Evolutionary conservation across 2,329 filamentous ascomycete species (phyloP), one percentile per base, ranked within the genome.

Genomic region (Stachybotrys echinatus): DNA sequence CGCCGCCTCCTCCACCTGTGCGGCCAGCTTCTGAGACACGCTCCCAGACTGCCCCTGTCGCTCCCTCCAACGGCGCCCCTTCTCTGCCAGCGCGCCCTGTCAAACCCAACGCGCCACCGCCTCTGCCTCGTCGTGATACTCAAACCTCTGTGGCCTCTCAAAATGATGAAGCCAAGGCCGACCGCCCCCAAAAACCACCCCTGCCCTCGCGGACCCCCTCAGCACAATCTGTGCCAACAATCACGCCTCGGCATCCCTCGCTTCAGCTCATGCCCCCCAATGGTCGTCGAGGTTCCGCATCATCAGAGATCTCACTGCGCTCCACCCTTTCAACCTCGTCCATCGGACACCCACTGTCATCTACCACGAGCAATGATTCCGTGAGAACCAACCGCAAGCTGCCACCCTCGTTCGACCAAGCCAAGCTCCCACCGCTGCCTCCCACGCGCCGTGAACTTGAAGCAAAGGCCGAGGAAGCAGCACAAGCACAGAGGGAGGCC

Each of bases 401-500:
- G 20, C 80, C 83, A 3, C 81, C 82, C 2, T 63, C 75, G 1
- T 72, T 80, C 45, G 80, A 81, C 48, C 71, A 77, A 31, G 70
- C 79, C n/a, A 78, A 74, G 46, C 68, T 85, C 12, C 82, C 81
- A 1, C 73, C 76, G 12, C 63, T 85, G 34, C 82, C 81, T 0
- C 81, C 80, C 0, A 73, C 76, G 2, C 73, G 71, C 53, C 72
- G 75, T 40, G 81, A 84, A 50, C 65, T 70, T 2, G 81, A 85
- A 52, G 73, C 74, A 3, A 69, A 70, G 52, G 67, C 69, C 6
- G 68, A 62, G 43, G 65, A 69, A 50, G 61, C 60, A 5, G 64
- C 31, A 59, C 50, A 19, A 5, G 63, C 31, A 59, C 52, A 21
- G 34, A 57, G 64, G 49, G 61, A 66, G 57, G 56, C 53, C 6